A percentile compares a stretch with the other conserved stretches of the same genome.
These are phyloP conservation scores for Penicillium sp. DNA, from an alignment of 2,329 filamentous ascomycete species.

Conservation along the genomic window DNA sequence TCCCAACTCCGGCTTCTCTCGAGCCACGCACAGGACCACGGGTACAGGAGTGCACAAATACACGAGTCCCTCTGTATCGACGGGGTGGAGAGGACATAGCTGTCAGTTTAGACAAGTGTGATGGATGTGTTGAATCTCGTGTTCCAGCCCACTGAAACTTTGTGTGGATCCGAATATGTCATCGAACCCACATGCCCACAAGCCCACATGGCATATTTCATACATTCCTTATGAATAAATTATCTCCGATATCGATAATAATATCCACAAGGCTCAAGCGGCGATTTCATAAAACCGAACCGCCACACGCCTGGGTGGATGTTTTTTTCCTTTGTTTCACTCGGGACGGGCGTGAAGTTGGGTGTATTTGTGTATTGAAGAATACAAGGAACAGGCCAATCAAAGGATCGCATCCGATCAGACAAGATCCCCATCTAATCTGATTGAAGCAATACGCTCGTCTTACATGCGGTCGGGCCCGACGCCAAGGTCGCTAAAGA, in stretches of 20 bases:
- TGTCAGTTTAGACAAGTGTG: too few species aligned
- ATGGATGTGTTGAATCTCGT: too few species aligned
- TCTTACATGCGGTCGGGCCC: conserved; percentile 1
- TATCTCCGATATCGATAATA: too few species aligned
- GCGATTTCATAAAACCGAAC: background rate
- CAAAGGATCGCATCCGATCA: conserved; percentile 10
- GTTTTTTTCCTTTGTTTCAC: background rate
- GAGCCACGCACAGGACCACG: too few species aligned
- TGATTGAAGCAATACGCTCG: conserved; percentile 17
- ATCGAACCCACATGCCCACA: too few species aligned
- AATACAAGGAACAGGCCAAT: background rate
- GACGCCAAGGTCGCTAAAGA: background rate
- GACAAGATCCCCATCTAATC: conserved; percentile 36
- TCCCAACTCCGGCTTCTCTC: too few species aligned
- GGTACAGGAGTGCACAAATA: too few species aligned
- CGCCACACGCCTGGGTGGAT: background rate
- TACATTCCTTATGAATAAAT: too few species aligned
- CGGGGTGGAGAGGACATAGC: background rate
- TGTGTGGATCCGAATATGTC: too few species aligned
- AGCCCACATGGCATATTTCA: too few species aligned
- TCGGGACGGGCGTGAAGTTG: background rate
- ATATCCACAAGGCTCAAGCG: background rate
- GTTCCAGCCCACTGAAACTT: too few species aligned
- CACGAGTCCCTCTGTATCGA: too few species aligned
- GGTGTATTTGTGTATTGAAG: background rate